A percentile compares a stretch with the other conserved stretches of the same genome.
Conservation (phyloP, 345 rosid species). For the Arabidopsis suecica region DNA sequence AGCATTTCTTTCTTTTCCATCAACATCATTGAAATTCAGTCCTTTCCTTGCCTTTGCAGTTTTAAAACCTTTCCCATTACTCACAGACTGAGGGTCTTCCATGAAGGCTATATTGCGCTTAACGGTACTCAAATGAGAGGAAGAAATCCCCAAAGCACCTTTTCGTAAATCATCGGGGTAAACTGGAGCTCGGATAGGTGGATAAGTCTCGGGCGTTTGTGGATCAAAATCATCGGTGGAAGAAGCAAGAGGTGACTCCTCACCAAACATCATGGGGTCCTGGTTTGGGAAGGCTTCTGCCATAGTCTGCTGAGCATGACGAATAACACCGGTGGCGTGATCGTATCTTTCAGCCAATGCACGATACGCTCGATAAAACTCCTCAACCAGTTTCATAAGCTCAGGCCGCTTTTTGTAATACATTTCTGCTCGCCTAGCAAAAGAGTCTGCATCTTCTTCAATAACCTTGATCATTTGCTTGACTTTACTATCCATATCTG, state of each 20-base stretch:
- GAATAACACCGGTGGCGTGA: conserved; percentile 91
- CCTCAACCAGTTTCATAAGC: conserved; percentile 97
- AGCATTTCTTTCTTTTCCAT: conserved; percentile 48
- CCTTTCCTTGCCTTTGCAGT: conserved; percentile 72
- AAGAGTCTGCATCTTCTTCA: conserved; percentile 99
- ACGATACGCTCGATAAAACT: conserved; percentile 96
- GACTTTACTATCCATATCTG: conserved; percentile 96
- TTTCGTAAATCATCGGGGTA: conserved; percentile 65
- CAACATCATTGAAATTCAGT: conserved; percentile 69
- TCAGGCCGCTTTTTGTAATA: conserved; percentile 97
- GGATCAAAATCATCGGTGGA: conserved; percentile 63
- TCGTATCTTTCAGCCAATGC: conserved; percentile 98
- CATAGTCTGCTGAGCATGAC: conserved; percentile 92
- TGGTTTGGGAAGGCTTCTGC: conserved; percentile 96
- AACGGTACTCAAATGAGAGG: conserved; percentile 51
- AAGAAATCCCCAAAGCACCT: conserved; percentile 64
- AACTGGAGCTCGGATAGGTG: conserved; percentile 53
- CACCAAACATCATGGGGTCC: conserved; percentile 63
- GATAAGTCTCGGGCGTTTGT: conserved; percentile 71
- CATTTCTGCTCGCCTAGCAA: conserved; percentile 99
- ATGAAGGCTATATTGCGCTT: conserved; percentile 70
- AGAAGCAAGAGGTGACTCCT: conserved; percentile 62
- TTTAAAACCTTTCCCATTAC: conserved; percentile 57
- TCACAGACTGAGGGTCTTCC: conserved; percentile 58
- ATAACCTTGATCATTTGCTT: conserved; percentile 96